Conservation (phyloP, 257 asterid genomes). For the Solanum raphanifolium region DNA sequence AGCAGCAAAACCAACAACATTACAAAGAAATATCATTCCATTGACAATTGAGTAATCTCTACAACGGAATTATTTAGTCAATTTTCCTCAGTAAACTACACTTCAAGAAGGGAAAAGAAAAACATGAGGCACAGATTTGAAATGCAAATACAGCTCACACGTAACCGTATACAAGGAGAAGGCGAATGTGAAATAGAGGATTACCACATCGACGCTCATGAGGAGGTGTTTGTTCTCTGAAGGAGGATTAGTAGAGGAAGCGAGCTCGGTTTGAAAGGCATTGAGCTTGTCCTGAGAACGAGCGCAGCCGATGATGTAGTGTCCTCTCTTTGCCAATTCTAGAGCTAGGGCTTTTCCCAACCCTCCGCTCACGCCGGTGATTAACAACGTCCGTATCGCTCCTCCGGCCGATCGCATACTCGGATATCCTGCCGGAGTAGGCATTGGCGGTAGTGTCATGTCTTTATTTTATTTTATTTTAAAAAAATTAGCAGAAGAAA, state of each 20-base stretch:
- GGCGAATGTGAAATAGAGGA: neutral
- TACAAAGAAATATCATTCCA: neutral
- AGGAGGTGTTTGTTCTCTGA: slow-evolving; percentile 36
- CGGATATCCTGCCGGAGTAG: slow-evolving; percentile 23
- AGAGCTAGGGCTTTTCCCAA: slow-evolving; percentile 87
- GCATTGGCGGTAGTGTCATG: slow-evolving; percentile 17
- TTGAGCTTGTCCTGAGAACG: slow-evolving; percentile 70
- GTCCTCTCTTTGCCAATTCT: slow-evolving; percentile 83
- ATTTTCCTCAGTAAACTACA: neutral
- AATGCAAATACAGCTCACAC: neutral
- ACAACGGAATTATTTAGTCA: neutral
- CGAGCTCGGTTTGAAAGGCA: slow-evolving; percentile 63
- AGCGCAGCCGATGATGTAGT: slow-evolving; percentile 83
- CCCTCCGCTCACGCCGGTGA: slow-evolving; percentile 90
- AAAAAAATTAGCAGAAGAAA: neutral
- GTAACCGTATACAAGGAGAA: neutral
- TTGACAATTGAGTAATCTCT: neutral
- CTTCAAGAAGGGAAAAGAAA: neutral
- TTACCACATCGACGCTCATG: slow-evolving; percentile 83
- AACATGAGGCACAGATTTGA: neutral
- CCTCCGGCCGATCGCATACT: slow-evolving; percentile 15
- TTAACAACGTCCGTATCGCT: slow-evolving; percentile 45
- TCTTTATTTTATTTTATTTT: neutral
- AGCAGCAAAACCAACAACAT: neutral
- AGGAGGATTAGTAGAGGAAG: slow-evolving; percentile 22